Base-by-base conservation (phyloP, 805 yeast species). In the Metschnikowia lachancei region DNA sequence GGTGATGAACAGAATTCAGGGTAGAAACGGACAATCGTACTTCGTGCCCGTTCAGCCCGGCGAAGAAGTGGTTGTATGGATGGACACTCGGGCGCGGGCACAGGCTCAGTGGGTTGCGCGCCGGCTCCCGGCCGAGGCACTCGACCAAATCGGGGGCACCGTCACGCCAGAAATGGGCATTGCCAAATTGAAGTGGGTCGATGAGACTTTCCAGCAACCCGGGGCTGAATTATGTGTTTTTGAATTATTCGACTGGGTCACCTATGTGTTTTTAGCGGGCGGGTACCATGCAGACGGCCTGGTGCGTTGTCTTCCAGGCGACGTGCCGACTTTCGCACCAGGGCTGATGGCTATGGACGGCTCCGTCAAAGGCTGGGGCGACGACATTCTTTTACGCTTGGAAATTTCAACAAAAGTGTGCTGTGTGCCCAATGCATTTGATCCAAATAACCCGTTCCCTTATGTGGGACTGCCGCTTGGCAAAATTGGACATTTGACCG, bases 161-260 rank as follows among this genome's bases (percentile, higher is more conserved):
- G 69, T 79, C 30, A 67, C 78, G 4, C 78, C 82, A 1, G 85
- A 81, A 53, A 75, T 81, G 80, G 84, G 79, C 1, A 50, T 80
- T 0, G 81, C 84, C 3, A 81, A 81, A 55, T 57, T 78, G 40
- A 64, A 63, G 42, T 69, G 70, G 61, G 57, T 76, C 24, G 54
- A 65, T 20, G 64, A 67, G 28, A 47, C 60, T 19, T 41, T 51
- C 4, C 35, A 35, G n/a, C 1, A 39, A 41, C 1, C n/a, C n/a
- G n/a, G n/a, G n/a, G n/a, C n/a, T n/a, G 60, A 71, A 4, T 11
- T 46, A 13, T 46, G 50, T 34, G 70, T 77, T 40, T 75, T 75
- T 51, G 85, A 81, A 54, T 64, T 81, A 18, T 77, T 80, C 54
- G 81, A 76, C 45, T 81, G 73, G 74, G 56, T 68, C 41, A 54